Base-by-base conservation (phyloP, 495 filamentous ascomycete genomes). In the Pseudevernia furfuracea region DNA sequence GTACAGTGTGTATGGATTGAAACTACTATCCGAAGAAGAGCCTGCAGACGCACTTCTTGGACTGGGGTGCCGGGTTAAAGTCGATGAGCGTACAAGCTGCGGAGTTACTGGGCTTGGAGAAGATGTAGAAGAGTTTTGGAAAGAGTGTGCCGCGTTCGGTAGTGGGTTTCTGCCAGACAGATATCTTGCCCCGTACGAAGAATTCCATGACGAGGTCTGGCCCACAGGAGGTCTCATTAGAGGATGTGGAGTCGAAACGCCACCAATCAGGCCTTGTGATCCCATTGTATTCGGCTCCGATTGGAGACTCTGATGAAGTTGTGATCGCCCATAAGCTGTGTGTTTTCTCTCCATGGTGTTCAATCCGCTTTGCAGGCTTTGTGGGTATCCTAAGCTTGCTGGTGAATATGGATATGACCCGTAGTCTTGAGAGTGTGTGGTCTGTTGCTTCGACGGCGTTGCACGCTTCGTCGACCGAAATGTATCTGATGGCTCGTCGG, bases 1-100 rank as follows among this genome's bases (percentile, higher is more conserved):
- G 70, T 94, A 95, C 62, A 91, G 82, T 0, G 85, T 80, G 68
- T 95, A 95, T 0, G 90, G 88, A 71, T 92, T 93, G 77, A 94
- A 91, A 7, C 73, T 71, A 28, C 74, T 74, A 36, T 72, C 73
- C 30, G 72, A 70, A 2, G 73, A 73, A 49, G 71, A 74, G 34
- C 73, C 61, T 25, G 64, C 59, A 0, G 74, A 60, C 28, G 82
- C 70, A 30, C 80, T 71, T 32, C 75, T 66, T n/a, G 81, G 59
- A 71, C 73, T 74, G 59, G 71, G 78, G 6, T 79, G 76, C 62
- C 85, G 83, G 65, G 89, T 83, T 28, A 96, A 68, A 3, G 88
- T 94, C 28, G 92, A 95, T 3, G 94, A 96, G 48, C 94, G 83
- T 60, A 96, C 87, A 25, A 98, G 77, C 60, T 82, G 84, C 56